A percentile compares a stretch with the other conserved stretches of the same genome.
Conservation (phyloP, 305 asterid genomes). For the Solanum hybrid region DNA sequence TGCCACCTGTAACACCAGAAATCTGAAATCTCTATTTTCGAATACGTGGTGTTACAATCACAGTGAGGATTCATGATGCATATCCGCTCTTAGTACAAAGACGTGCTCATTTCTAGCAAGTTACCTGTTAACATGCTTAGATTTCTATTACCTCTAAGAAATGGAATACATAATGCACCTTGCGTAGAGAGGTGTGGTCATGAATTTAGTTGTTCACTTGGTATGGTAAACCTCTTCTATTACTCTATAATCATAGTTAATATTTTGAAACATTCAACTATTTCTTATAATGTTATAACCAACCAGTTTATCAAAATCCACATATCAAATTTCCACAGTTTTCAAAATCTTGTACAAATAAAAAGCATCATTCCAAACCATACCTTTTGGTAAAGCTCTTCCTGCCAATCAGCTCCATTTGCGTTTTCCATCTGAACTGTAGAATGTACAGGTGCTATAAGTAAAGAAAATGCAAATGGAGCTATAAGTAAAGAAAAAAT, state of each 20-base stretch:
- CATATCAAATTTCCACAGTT: too few species aligned
- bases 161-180: background rate
- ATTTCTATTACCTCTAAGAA: background rate
- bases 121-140: background rate
- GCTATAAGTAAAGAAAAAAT: background rate
- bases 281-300: background rate
- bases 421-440: background rate
- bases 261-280: background rate
- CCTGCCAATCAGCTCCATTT: background rate
- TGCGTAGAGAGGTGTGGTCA: background rate
- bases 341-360: too few species aligned
- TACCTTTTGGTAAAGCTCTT: background rate
- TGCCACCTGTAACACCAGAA: too few species aligned
- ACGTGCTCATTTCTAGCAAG: background rate
- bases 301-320: background rate
- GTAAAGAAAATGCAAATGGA: background rate
- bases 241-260: background rate
- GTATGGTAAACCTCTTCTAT: background rate
- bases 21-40: too few species aligned
- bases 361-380: background rate
- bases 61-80: too few species aligned
- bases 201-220: background rate
- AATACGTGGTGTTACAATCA: too few species aligned
- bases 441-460: background rate
- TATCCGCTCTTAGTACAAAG: too few species aligned